Conservation (phyloP, 2,329 filamentous ascomycete species). For the Pyrenochaeta sp. region DNA sequence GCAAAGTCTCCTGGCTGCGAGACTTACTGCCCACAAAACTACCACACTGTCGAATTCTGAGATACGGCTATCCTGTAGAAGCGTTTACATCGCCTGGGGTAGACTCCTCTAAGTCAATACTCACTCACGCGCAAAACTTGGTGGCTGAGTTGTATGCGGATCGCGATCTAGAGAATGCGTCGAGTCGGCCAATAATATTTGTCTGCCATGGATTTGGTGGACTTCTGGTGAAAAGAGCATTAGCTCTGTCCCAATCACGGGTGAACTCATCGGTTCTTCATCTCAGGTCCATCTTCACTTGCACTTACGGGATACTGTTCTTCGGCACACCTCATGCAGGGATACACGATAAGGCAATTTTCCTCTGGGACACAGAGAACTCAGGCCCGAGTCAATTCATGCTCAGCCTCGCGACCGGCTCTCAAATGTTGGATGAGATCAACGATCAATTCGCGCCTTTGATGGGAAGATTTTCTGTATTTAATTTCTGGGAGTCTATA, state of each 20-base stretch:
- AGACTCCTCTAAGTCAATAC: slow-evolving; percentile 26
- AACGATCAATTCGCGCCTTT: slow-evolving; percentile 27
- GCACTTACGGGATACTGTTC: slow-evolving; percentile 66
- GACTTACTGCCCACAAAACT: slow-evolving; percentile 38
- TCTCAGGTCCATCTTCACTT: slow-evolving; percentile 74
- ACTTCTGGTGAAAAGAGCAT: slow-evolving; percentile 73
- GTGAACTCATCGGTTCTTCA: slow-evolving; percentile 68
- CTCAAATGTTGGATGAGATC: slow-evolving; percentile 29
- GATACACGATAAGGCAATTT: slow-evolving; percentile 17
- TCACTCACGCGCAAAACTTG: slow-evolving; percentile 39
- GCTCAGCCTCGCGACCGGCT: slow-evolving; percentile 21
- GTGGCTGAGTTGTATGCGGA: slow-evolving; percentile 49
- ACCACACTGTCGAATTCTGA: slow-evolving; percentile 31
- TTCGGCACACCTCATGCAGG: slow-evolving; percentile 29
- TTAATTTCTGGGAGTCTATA: slow-evolving; percentile 34
- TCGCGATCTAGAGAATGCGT: slow-evolving; percentile 59
- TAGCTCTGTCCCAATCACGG: slow-evolving; percentile 72
- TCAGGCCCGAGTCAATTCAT: slow-evolving; percentile 23
- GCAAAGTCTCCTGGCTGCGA: slow-evolving; percentile 41
- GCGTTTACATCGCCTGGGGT: slow-evolving; percentile 26
- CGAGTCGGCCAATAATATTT: slow-evolving; percentile 75
- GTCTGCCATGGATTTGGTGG: slow-evolving; percentile 79
- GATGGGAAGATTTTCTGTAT: slow-evolving; percentile 26
- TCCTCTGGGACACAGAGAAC: slow-evolving; percentile 5
- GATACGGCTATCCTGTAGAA: slow-evolving; percentile 34